Base-by-base conservation (phyloP, 805 yeast genomes). In the Metschnikowia vanudenii region DNA sequence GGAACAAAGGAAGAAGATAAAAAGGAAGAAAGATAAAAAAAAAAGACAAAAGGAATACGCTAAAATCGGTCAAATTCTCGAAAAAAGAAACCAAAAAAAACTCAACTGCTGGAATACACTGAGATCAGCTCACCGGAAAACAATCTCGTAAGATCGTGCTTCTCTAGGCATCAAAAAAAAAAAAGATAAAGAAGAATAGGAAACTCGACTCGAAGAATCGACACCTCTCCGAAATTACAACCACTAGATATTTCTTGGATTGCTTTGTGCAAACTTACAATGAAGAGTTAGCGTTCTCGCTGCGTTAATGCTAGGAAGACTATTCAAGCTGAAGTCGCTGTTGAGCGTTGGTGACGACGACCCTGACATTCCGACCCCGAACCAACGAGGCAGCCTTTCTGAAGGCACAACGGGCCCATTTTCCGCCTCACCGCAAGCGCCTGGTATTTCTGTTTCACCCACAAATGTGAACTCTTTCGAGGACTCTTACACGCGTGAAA, bases 401-500 rank as follows among this genome's bases (percentile, higher is more conserved):
- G 39, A 43, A 18, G 39, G 35, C 22, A 43, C 47, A 16, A 26
- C 47, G 29, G 13, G 14, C 36, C 20, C 39, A 13, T 29, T 20
- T 22, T 32, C 35, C 20, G 32, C 43, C 7, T 34, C 38, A 20
- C 31, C 38, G 3, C 37, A 37, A 22, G 13, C 33, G 33, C 35
- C 34, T 17, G 38, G 19, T 18, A 37, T 16, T 9, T 20, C 11
- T 4, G 28, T 26, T 26, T 26, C 28, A 10, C 14, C 26, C 28
- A 24, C 38, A 17, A 38, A 37, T 17, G 13, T 26, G 12, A 35
- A 60, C 53, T 64, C 71, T 3, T 68, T 63, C 43, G 80, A 75
- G 18, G 80, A 76, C 57, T 59, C 71, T 24, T 69, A 71, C 54
- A 69, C 76, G 1, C 58, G 80, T 28, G 72, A 73, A 31, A 69